Evolutionary conservation across 2,329 filamentous ascomycete species (phyloP).

Genomic region (Fusarium chuoi): DNA sequence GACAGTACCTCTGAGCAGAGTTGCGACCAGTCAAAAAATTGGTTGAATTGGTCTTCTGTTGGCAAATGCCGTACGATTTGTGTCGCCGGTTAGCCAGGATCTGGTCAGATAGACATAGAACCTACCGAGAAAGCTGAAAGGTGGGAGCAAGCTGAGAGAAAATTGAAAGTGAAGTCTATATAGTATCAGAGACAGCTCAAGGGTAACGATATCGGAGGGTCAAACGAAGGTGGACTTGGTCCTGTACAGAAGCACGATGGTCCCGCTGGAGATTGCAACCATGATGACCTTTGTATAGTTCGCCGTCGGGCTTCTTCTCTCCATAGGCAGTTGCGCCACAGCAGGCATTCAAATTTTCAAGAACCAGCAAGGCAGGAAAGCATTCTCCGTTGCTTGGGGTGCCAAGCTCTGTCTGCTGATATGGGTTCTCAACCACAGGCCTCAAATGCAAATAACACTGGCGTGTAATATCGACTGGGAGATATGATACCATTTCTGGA

Average conservation of each 20-base stretch:
- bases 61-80: not conserved
- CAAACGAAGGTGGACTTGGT: accelerated
- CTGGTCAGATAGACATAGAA: not conserved
- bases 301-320: no score
- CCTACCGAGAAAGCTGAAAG: not conserved
- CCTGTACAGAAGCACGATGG: accelerated
- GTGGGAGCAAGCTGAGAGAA: no score
- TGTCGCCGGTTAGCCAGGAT: not conserved
- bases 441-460: no score
- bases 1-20: not conserved
- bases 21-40: no score
- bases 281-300: not conserved
- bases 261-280: not conserved
- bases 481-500: conserved; percentile 76
- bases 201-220: no score
- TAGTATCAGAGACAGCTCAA: no score
- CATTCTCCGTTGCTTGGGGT: not conserved
- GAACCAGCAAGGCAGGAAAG: not conserved
- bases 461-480: conserved; percentile 54
- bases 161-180: not conserved
- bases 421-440: not conserved
- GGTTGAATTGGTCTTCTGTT: accelerated
- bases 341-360: accelerated
- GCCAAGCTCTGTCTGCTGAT: not conserved
- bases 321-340: accelerated